phyloP scores from a whole-genome alignment of 495 filamentous ascomycete species.

The Lasiosphaeria hispida region DNA sequence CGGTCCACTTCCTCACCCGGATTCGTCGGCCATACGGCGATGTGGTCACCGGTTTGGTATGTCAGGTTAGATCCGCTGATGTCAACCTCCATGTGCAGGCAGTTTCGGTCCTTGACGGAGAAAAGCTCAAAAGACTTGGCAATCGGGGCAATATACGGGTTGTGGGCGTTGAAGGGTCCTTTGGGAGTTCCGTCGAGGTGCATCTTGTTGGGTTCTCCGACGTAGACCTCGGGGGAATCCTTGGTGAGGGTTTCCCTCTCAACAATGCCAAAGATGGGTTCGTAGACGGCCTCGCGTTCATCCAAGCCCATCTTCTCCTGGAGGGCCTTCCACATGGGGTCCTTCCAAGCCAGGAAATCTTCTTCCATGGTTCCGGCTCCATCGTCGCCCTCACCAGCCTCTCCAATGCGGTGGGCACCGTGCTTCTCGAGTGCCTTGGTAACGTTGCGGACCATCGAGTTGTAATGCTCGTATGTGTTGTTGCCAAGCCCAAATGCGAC shows the following conservation, averaged over 20 bases:
- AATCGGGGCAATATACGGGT: constrained; percentile 95
- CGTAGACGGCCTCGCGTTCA: constrained; percentile 94
- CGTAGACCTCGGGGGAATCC: constrained; percentile 84
- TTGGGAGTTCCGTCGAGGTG: constrained; percentile 82
- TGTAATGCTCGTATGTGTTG: constrained; percentile 99
- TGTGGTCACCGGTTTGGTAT: constrained; percentile 96
- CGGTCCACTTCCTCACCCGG: constrained; percentile 88
- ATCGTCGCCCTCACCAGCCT: constrained; percentile 94
- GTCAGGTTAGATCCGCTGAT: constrained; percentile 79
- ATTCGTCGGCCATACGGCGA: constrained; percentile 97
- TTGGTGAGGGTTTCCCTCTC: constrained; percentile 71
- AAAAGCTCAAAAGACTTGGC: constrained; percentile 87
- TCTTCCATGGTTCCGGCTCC: constrained; percentile 99
- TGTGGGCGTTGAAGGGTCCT: constrained; percentile 94
- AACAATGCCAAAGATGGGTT: constrained; percentile 81
- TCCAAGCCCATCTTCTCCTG: constrained; percentile 79
- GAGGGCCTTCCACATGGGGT: constrained; percentile 94
- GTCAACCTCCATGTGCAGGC: constrained; percentile 95
- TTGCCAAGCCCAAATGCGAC: constrained; percentile 95
- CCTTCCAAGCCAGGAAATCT: constrained; percentile 98
- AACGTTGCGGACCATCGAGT: constrained; percentile 93
- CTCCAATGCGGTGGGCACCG: constrained; percentile 79
- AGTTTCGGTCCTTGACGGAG: constrained; percentile 88
- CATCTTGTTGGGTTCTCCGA: constrained; percentile 95
- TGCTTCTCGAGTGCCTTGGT: constrained; percentile 74